Evolutionary conservation across 306 rosid species (phyloP).

Genomic region (Rosa lucieae): DNA sequence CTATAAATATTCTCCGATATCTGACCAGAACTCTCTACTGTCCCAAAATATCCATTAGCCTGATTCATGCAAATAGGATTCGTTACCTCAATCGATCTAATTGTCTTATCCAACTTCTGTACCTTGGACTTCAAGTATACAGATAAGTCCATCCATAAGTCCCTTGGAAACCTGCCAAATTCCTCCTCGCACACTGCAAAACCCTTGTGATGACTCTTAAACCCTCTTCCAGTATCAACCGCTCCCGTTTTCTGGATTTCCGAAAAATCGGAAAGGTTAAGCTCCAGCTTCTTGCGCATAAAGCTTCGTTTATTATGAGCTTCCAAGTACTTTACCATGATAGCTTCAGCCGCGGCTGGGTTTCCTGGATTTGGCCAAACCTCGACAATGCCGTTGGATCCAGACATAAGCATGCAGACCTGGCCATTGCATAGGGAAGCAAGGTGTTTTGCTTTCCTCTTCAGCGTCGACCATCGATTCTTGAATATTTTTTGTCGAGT

Average conservation of each 20-base stretch:
- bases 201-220: neutral
- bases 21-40: neutral
- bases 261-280: neutral
- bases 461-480: neutral
- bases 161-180: neutral
- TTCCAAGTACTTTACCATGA: neutral
- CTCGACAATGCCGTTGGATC: neutral
- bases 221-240: neutral
- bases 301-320: neutral
- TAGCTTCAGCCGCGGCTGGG: neutral
- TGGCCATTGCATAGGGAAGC: slow-evolving; percentile 2
- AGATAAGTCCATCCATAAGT: neutral
- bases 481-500: neutral
- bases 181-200: neutral
- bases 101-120: neutral
- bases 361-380: neutral
- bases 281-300: neutral
- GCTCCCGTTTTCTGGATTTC: neutral
- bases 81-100: neutral
- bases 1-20: neutral
- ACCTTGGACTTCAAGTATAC: neutral
- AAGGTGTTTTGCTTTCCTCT: neutral
- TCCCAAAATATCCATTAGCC: neutral
- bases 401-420: slow-evolving; percentile 2
- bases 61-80: neutral